Base-by-base conservation (phyloP, 1,139 yeast species). In the Hemisphaericaspora xylanilytica region DNA sequence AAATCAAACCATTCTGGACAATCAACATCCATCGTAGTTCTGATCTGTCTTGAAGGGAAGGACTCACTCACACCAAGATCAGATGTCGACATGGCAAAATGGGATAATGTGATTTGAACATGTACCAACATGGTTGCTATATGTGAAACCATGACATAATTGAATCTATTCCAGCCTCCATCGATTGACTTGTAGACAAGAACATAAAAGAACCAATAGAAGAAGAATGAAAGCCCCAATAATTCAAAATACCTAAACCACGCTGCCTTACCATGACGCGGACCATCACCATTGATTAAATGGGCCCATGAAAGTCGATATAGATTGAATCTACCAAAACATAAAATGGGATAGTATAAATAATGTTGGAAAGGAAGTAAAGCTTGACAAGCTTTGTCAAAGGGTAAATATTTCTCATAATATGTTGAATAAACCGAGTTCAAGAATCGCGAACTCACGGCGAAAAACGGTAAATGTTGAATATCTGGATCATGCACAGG, bases 21-120 rank as follows among this genome's bases (percentile, higher is more conserved):
- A 53, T 85, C 94, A 13, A 88, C 96, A 57, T 88, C 97, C 96
- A 88, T 89, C 4, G 96, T 88, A 1, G 97, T 88, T 51, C 97
- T 73, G 13, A 88, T 56, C 59, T 88, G 96, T 50, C 92, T 75
- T 48, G 84, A 82, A 0, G 84, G 78, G 57, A 88, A 89, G n/a
- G 87, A 73, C 58, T 88, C 97, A 37, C 83, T 76, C 6, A 79
- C 75, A 0, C 96, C 96, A 27, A 88, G 65, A 52, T 87, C 95
- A 4, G 92, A 73, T 0, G 96, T 88, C 1, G 95, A 85, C 96
- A 88, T 89, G 32, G 96, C 96, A 67, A 88, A 88, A 59, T 88
- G 97, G 2, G 92, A 82, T 35, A 88, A 70, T 0, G 95, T 86
- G 61, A 88, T 88, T 59, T 89, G 96, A 12, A 88, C 96, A 58